Percentiles rank a stretch among this genome's conserved stretches.
Evolutionary conservation across 1,284 basidiomycete genomes (phyloP).

Genomic region (Chalciporus sp.): DNA sequence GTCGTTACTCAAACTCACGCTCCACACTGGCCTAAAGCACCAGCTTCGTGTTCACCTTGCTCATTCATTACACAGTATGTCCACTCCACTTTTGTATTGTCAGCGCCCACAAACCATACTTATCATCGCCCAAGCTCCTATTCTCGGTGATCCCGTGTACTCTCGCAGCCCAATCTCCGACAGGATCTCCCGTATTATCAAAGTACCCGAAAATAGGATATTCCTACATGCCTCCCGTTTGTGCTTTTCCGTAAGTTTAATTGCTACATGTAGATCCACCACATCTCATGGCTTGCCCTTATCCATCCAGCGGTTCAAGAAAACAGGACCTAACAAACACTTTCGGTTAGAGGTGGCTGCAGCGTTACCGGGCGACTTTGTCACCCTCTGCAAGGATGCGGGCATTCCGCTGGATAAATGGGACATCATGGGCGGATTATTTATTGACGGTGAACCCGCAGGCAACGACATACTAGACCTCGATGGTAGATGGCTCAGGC

Average conservation of each 20-base stretch:
- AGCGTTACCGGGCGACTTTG: slow-evolving; percentile 55
- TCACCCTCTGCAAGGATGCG: slow-evolving; percentile 45
- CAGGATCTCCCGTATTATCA: slow-evolving; percentile 35
- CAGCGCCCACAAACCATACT: background rate
- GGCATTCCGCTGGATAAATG: slow-evolving; percentile 41
- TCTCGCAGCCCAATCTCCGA: slow-evolving; percentile 40
- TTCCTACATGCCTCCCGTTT: slow-evolving; percentile 64
- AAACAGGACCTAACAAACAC: slow-evolving; percentile 44
- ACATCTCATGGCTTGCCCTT: background rate
- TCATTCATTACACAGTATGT: slow-evolving; percentile 48
- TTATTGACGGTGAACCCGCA: slow-evolving; percentile 44
- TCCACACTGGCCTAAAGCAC: slow-evolving; percentile 69
- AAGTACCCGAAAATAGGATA: slow-evolving; percentile 48
- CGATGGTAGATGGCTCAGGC: slow-evolving; percentile 43
- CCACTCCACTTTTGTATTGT: slow-evolving; percentile 4
- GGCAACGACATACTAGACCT: slow-evolving; percentile 40
- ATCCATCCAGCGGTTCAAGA: slow-evolving; percentile 47
- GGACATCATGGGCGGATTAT: slow-evolving; percentile 47
- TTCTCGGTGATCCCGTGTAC: slow-evolving; percentile 59
- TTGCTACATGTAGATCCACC: slow-evolving; percentile 1
- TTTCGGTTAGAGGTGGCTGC: slow-evolving; percentile 52
- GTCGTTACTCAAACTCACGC: slow-evolving; percentile 56
- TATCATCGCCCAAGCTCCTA: slow-evolving; percentile 50
- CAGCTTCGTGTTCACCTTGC: slow-evolving; percentile 71
- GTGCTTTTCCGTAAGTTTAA: slow-evolving; percentile 50